Conservation (phyloP, 2,329 filamentous ascomycete genomes). For the Pseudogymnoascus sp. region DNA sequence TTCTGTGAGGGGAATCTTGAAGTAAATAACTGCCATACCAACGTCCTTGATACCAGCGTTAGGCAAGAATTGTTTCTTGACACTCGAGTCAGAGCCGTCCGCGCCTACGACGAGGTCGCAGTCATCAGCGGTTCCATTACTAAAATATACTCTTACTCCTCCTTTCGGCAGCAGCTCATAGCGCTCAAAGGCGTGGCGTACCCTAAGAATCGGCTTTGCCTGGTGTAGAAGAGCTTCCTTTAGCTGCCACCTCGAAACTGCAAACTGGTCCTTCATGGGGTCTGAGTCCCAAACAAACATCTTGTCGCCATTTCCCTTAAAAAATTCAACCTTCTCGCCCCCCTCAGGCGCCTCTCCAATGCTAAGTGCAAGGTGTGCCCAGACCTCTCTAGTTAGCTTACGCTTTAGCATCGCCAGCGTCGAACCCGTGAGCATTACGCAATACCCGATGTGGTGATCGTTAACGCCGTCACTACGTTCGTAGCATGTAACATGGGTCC, state of each 20-base stretch:
- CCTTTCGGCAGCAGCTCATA: constrained; percentile 13
- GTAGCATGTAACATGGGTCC: constrained; percentile 24
- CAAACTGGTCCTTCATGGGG: constrained; percentile 23
- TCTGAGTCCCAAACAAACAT: constrained; percentile 24
- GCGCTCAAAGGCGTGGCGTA: constrained; percentile 8
- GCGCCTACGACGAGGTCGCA: constrained; percentile 68
- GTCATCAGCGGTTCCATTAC: background rate
- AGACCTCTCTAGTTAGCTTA: constrained; percentile 21
- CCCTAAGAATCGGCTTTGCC: constrained; percentile 17
- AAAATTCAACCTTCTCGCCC: constrained; percentile 23
- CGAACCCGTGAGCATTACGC: constrained; percentile 25
- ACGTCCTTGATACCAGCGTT: constrained; percentile 17
- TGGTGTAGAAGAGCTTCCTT: constrained; percentile 23
- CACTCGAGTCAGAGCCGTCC: constrained; percentile 86
- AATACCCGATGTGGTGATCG: constrained; percentile 22
- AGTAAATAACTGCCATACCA: constrained; percentile 26
- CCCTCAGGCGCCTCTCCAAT: constrained; percentile 22
- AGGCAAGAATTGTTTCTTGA: constrained; percentile 44
- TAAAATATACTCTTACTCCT: constrained; percentile 10
- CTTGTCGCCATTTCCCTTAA: constrained; percentile 22
- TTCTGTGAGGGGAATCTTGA: constrained; percentile 26
- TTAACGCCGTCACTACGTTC: constrained; percentile 17
- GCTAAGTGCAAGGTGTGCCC: constrained; percentile 19
- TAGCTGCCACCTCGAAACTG: constrained; percentile 24
- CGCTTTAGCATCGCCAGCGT: constrained; percentile 23